A percentile compares a stretch with the other conserved stretches of the same genome.
These are phyloP conservation scores for Amylostereum areolatum DNA, from an alignment of 1,284 basidiomycete genomes.

Conservation along the genomic window DNA sequence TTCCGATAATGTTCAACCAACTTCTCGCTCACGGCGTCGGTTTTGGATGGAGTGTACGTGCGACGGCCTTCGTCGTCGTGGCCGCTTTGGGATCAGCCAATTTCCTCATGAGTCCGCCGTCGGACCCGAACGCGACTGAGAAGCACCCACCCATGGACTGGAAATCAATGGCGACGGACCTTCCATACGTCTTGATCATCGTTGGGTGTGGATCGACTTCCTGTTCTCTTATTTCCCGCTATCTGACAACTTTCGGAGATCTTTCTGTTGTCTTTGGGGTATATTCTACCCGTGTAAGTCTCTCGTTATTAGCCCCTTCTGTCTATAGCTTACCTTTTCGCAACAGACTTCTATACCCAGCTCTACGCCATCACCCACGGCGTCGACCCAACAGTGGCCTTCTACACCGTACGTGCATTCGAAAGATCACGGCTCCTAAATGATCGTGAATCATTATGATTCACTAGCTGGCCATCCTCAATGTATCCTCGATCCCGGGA, in stretches of 20 bases:
- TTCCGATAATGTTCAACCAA: neutral
- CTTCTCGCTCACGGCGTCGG: neutral
- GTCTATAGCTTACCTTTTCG: neutral
- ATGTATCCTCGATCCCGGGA: neutral
- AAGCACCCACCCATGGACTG: constrained; percentile 3
- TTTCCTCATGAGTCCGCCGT: constrained; percentile 4
- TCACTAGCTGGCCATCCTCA: neutral
- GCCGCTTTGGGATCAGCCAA: constrained; percentile 10
- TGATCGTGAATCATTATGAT: neutral
- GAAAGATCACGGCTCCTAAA: neutral
- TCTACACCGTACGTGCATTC: constrained; percentile 10
- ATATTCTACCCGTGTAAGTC: constrained; percentile 9
- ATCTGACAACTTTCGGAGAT: neutral
- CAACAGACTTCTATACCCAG: constrained; percentile 14
- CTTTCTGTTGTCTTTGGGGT: neutral
- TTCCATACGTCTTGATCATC: neutral
- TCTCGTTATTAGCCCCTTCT: too few relatives aligned
- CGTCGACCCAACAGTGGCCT: constrained; percentile 12
- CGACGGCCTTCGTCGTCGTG: neutral
- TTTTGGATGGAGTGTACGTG: neutral
- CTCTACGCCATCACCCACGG: constrained; percentile 13
- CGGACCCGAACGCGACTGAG: neutral
- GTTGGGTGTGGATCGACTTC: neutral
- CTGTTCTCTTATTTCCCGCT: neutral
- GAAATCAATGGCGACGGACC: neutral